Evolutionary conservation across 2,329 filamentous ascomycete species (phyloP), one percentile per base, ranked within the genome.

Genomic region (Curvularia sp.): DNA sequence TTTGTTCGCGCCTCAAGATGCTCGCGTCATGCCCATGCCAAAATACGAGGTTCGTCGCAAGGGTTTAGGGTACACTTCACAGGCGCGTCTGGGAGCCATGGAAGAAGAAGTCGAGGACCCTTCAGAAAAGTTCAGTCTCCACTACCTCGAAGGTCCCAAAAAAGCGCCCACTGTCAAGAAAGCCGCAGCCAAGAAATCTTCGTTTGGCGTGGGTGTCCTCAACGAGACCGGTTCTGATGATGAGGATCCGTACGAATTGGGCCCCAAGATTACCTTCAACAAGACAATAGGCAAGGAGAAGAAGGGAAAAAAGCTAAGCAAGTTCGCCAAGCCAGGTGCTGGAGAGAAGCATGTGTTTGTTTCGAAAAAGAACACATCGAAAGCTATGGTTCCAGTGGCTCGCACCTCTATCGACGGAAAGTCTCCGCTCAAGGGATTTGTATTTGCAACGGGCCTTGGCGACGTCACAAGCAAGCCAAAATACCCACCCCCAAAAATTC

Each of bases 161-260:
- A 71, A 70, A 30, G 15, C 61, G 8, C 49, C 48, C 21, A 30
- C 47, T 4, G 47, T 58, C 3, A 70, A 79, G 74, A 82, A 80
- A 50, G 66, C 68, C 58, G 58, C 74, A 23, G 83, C 81, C 52
- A 85, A 86, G 55, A 89, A 88, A 70, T 86, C 89, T 2, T 92
- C 90, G 0, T 92, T 98, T 63, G 94, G 94, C 0, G 89, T 97
- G 13, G 94, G 94, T 0, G 83, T 97, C 1, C 79, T 98, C 45
- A 97, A 98, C 69, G 94, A 97, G 66, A 95, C 89, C 19, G 93
- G 93, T 10, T 97, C 94, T 4, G 95, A 98, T 66, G 93, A 97
- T 45, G 95, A 98, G 69, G 93, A 97, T 70, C 91, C 92, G 0
- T 98, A 97, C 73, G 91, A 94, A 57, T 89, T 98, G 52, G 94